Evolutionary conservation across 345 rosid species (phyloP), one percentile per base, ranked within the genome.

Genomic region (Arabidopsis suecica): DNA sequence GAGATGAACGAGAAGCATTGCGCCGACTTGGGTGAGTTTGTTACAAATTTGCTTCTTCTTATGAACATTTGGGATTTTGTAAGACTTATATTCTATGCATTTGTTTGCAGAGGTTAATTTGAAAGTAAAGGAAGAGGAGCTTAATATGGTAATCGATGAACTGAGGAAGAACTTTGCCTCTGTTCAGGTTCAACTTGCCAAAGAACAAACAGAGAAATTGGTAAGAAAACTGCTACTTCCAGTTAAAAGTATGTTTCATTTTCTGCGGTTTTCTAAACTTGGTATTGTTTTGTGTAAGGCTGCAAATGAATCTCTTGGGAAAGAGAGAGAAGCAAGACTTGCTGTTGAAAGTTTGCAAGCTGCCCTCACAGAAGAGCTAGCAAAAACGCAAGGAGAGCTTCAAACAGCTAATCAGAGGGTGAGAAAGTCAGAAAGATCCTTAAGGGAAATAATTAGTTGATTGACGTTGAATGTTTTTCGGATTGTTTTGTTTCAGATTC

Each of bases 331-430:
- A 53, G 82, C 86, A 44, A 85, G 96, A 71, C 55, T 86, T 63
- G 81, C 45, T 59, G 75, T 85, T 30, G 99, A 90, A 73, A 89
- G 85, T 86, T 80, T 88, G 62, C 96, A 85, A 67, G 81, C 86
- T 71, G 85, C 88, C 70, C 86, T 92, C 40, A 81, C 87, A 1
- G 97, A 95, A 76, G 97, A 92, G 83, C 90, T 89, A 23, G 83
- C 82, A 9, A 92, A 88, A 78, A 83, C 84, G 47, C 96, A 88
- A 82, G 91, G 83, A 75, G 99, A 95, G 78, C 93, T 91, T 61
- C 93, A 88, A 49, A 87, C 90, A 82, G 87, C 97, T 44, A 90
- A 86, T 81, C 99, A 95, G 71, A 87, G 97, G 92, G 99, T 95
- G 88, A 79, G 72, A 57, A 4, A 67, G 23, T 58, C 11, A 20